A percentile compares a stretch with the other conserved stretches of the same genome.
Conservation (phyloP, 345 rosid genomes). For the Kandelia obovata region DNA sequence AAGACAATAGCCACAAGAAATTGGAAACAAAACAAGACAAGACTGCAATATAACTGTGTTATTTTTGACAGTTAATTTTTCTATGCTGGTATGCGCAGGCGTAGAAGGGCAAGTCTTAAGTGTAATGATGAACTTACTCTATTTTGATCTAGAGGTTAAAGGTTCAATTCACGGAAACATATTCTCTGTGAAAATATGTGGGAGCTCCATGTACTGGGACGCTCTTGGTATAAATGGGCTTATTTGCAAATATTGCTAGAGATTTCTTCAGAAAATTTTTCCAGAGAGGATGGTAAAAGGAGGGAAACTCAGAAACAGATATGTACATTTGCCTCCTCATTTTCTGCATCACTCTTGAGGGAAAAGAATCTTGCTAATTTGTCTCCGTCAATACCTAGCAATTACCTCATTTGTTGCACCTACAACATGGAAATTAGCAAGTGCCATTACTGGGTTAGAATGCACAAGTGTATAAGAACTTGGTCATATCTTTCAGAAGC, state of each 20-base stretch:
- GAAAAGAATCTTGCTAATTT: slow-evolving; percentile 68
- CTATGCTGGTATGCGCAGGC: too few species aligned
- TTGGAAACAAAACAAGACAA: not conserved
- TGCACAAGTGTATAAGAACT: not conserved
- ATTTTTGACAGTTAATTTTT: not conserved
- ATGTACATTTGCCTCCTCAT: slow-evolving; percentile 80
- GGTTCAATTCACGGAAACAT: too few species aligned
- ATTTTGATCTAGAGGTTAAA: too few species aligned
- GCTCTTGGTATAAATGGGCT: too few species aligned
- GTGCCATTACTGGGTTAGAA: not conserved
- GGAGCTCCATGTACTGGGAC: too few species aligned
- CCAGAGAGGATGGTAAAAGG: not conserved
- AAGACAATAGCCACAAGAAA: not conserved
- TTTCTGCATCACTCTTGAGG: slow-evolving; percentile 78
- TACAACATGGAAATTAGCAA: slow-evolving; percentile 53
- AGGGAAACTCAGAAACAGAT: not conserved
- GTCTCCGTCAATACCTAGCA: slow-evolving; percentile 61
- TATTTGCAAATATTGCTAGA: not conserved
- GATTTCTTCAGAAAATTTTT: not conserved
- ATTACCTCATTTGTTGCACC: slow-evolving; percentile 71
- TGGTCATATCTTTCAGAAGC: slow-evolving; percentile 15
- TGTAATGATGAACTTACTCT: too few species aligned
- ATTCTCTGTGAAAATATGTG: too few species aligned
- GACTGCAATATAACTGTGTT: not conserved
- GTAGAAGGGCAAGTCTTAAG: too few species aligned